phyloP scores from a whole-genome alignment of 2,329 filamentous ascomycete genomes.

The Exophiala dermatitidis region DNA sequence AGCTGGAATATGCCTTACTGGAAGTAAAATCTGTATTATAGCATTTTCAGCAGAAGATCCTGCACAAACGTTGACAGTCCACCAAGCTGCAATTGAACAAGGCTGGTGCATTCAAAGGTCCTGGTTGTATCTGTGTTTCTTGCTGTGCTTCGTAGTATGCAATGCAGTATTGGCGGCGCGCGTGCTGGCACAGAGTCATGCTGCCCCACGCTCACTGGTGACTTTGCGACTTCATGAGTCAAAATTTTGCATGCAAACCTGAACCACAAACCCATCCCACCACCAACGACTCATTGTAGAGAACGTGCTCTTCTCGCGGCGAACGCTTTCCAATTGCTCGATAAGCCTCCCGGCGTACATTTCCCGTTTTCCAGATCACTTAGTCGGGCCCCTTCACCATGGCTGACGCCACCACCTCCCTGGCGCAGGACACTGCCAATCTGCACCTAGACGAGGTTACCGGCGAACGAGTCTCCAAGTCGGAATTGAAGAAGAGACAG shows the following conservation, averaged over 20 bases:
- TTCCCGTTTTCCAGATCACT: background rate
- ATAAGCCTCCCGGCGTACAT: background rate
- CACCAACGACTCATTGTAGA: background rate
- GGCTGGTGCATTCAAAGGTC: background rate
- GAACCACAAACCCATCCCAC: conserved; percentile 5
- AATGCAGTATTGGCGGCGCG: background rate
- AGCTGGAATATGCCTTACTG: no score
- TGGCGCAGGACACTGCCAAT: conserved; percentile 48
- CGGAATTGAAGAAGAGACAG: conserved; percentile 87
- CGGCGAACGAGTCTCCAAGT: conserved; percentile 78
- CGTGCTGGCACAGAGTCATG: background rate
- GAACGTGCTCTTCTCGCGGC: background rate
- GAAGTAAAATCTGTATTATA: background rate
- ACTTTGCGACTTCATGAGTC: conserved; percentile 4
- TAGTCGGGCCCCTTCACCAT: conserved; percentile 7
- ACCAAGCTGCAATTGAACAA: no score
- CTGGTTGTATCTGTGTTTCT: background rate
- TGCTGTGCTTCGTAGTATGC: background rate
- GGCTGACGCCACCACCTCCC: conserved; percentile 36
- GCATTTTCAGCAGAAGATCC: background rate
- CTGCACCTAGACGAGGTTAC: conserved; percentile 87
- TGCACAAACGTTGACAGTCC: no score
- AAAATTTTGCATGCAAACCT: background rate
- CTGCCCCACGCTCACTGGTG: background rate
- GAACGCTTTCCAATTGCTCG: background rate